Conservation (phyloP, 169 alveolate genomes). For the Cryptosporidium bovis region DNA sequence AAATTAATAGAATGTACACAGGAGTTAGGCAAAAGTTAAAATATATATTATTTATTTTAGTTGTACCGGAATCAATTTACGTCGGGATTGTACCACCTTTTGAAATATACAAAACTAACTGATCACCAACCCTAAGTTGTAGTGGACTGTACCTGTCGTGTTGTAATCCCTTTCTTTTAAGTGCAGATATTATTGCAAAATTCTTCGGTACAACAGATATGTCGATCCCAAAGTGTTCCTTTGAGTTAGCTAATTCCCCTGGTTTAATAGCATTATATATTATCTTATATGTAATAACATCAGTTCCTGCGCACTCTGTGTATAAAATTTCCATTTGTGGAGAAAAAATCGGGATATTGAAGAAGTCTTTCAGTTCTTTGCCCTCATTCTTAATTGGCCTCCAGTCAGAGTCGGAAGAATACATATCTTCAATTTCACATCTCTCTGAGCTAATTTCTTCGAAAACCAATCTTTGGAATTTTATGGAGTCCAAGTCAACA, state of each 20-base stretch:
- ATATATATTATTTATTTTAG: background rate
- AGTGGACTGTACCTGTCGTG: conserved; percentile 73
- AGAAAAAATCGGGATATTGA: conserved; percentile 29
- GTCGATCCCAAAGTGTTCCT: conserved; percentile 62
- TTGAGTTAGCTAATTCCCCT: conserved; percentile 30
- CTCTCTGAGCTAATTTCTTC: conserved; percentile 26
- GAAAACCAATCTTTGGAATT: conserved; percentile 21
- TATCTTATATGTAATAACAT: conserved; percentile 34
- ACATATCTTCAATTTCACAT: conserved; percentile 62
- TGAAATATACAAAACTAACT: conserved; percentile 52
- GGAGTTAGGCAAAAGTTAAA: background rate
- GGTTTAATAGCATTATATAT: conserved; percentile 30
- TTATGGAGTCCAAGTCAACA: conserved; percentile 39
- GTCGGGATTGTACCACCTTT: conserved; percentile 73
- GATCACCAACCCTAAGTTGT: conserved; percentile 60
- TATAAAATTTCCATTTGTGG: conserved; percentile 28
- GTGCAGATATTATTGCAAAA: conserved; percentile 57
- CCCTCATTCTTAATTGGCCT: conserved; percentile 1
- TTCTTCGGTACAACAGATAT: conserved; percentile 48
- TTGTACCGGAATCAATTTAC: background rate
- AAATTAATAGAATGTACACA: background rate
- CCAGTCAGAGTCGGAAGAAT: conserved; percentile 33
- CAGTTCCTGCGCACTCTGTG: conserved; percentile 65
- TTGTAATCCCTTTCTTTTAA: conserved; percentile 62
- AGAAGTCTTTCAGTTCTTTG: conserved; percentile 24